phyloP scores from a whole-genome alignment of 257 asterid species.

The Voacanga thouarsii region DNA sequence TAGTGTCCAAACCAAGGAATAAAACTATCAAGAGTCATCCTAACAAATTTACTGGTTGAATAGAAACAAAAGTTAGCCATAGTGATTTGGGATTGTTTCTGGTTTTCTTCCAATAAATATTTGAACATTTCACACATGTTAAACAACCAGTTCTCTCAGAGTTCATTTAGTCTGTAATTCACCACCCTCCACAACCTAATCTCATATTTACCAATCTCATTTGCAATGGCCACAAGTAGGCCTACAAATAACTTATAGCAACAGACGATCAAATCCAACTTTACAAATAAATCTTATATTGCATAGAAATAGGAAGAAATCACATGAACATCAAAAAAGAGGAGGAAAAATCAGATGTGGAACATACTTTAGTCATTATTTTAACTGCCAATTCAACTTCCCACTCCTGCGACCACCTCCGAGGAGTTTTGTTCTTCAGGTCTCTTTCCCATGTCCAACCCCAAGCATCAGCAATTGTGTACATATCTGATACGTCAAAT shows the following conservation, averaged over 20 bases:
- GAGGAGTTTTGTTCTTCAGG: constrained; percentile 76
- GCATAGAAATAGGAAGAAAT: background rate
- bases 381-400: constrained; percentile 88
- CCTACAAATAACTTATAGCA: no score
- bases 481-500: constrained; percentile 94
- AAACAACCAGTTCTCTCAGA: background rate
- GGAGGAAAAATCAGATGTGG: background rate
- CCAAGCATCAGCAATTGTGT: constrained; percentile 98
- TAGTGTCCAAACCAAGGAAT: background rate
- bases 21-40: background rate
- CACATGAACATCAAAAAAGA: background rate
- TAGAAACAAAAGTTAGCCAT: no score
- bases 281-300: background rate
- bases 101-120: background rate
- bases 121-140: background rate
- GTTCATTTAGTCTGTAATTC: background rate
- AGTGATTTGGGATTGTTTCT: background rate
- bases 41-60: background rate
- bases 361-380: constrained; percentile 69
- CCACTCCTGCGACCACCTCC: constrained; percentile 98
- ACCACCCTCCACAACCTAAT: background rate
- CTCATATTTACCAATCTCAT: background rate
- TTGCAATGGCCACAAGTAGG: background rate
- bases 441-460: constrained; percentile 99
- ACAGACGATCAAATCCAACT: background rate